Evolutionary conservation across 2,329 filamentous ascomycete genomes (phyloP), one percentile per base, ranked within the genome.

Genomic region (Boeremia exigua): DNA sequence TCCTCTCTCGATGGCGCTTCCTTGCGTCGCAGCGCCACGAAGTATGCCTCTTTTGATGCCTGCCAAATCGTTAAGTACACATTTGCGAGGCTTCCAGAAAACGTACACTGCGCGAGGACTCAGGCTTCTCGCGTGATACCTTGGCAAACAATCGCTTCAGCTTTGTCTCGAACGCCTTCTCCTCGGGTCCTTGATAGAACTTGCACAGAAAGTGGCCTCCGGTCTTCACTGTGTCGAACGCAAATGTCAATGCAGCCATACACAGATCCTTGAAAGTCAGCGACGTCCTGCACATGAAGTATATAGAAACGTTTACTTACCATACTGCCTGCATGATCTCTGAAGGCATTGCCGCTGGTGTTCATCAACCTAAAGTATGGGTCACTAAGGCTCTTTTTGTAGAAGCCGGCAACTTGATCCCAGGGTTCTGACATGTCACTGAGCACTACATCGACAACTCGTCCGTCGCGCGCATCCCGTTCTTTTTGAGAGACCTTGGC

Each of bases 381-480:
- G 86, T 95, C 90, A 94, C 88, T 96, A 86, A 97, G 84, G 82
- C 88, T 96, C 81, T 86, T 92, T 81, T 90, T 88, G 81, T 86
- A 88, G 81, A 90, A 92, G 71, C 88, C 89, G 71, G 83, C 82
- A 48, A 85, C 90, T 81, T 91, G 90, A 69, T 87, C 83, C 92
- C 92, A 97, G 89, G 95, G 93, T 84, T 84, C 94, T 86, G 88
- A 99, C 95, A 99, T 99, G 85, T 99, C 95, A 86, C 92, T 96
- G 74, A 99, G 81, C 74, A 99, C 91, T 72, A 99, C 86, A 79
- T 98, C 91, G 62, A 97, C 93, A 70, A 85, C 85, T 70, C 84
- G 83, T 60, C 83, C 83, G 40, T 72, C 61, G 54, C 74, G 75
- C 30, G 75, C 65, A 46, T 79, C 76, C 11, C 73, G 68, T 38